These are phyloP conservation scores for Tylopilus felleus DNA, from an alignment of 768 basidiomycete species.

Conservation along the genomic window DNA sequence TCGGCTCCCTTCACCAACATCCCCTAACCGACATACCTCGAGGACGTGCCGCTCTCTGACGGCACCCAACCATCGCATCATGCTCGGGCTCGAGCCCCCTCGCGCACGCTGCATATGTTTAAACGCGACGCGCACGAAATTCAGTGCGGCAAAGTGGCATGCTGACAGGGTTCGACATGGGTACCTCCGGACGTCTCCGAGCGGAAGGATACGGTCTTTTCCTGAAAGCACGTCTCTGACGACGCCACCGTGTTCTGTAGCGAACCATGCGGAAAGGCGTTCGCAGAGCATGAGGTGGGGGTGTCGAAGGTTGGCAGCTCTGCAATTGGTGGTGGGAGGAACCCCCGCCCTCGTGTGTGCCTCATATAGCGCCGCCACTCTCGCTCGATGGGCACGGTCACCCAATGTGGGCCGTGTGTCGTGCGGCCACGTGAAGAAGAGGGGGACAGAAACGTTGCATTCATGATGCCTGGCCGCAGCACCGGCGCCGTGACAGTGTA, in stretches of 20 bases:
- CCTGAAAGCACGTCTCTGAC: slow-evolving; percentile 27
- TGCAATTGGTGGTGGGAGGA: background rate
- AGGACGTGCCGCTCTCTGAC: slow-evolving; percentile 15
- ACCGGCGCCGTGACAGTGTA: slow-evolving; percentile 3
- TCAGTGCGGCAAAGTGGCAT: slow-evolving; percentile 62
- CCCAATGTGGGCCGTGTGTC: background rate
- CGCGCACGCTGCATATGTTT: slow-evolving; percentile 13
- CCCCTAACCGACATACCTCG: slow-evolving; percentile 16
- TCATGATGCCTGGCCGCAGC: slow-evolving; percentile 11
- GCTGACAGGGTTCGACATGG: slow-evolving; percentile 37
- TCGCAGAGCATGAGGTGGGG: slow-evolving; percentile 10
- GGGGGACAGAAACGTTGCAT: slow-evolving; percentile 10
- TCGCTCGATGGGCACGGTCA: slow-evolving; percentile 5
- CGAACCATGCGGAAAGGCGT: slow-evolving; percentile 15
- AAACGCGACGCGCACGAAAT: slow-evolving; percentile 54
- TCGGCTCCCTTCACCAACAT: background rate
- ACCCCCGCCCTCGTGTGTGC: background rate
- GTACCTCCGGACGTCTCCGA: slow-evolving; percentile 48
- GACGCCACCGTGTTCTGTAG: slow-evolving; percentile 4
- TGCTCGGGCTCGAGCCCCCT: background rate
- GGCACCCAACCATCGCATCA: slow-evolving; percentile 9
- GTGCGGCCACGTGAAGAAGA: slow-evolving; percentile 11
- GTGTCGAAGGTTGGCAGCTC: background rate
- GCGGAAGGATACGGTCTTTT: slow-evolving; percentile 42
- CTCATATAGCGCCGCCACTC: slow-evolving; percentile 16